Conservation (phyloP, 192 early-diverging fungal genomes). For the Obelidium mucronatum region DNA sequence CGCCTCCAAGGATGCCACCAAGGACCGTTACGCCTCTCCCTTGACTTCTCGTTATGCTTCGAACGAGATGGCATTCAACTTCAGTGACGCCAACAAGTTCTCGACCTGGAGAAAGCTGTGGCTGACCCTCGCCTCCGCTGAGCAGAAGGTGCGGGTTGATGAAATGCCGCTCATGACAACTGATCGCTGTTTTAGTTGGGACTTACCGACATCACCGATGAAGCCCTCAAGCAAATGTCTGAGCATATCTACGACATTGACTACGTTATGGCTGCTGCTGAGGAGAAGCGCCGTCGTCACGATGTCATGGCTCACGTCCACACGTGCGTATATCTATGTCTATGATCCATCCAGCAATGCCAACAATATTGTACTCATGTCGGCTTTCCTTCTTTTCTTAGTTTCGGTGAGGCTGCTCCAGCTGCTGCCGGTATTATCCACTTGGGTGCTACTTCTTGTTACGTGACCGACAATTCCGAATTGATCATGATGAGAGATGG, state of each 20-base stretch:
- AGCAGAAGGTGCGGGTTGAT: slow-evolving; percentile 48
- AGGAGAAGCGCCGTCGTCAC: slow-evolving; percentile 94
- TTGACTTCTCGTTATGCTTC: slow-evolving; percentile 97
- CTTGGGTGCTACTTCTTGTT: slow-evolving; percentile 97
- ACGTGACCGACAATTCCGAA: slow-evolving; percentile 99
- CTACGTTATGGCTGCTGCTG: slow-evolving; percentile 83
- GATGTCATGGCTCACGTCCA: slow-evolving; percentile 99
- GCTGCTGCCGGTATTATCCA: slow-evolving; percentile 95
- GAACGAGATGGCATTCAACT: slow-evolving; percentile 96
- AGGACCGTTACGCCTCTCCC: slow-evolving; percentile 93
- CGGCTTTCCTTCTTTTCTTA: slow-evolving; percentile 61
- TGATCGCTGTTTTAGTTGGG: slow-evolving; percentile 73
- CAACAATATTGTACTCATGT: slow-evolving; percentile 77
- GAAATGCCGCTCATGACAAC: neutral
- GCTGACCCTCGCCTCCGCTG: slow-evolving; percentile 91
- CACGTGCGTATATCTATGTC: slow-evolving; percentile 74
- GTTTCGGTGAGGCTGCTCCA: slow-evolving; percentile 77
- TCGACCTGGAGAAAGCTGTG: slow-evolving; percentile 95
- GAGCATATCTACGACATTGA: slow-evolving; percentile 89
- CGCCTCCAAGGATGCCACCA: slow-evolving; percentile 51
- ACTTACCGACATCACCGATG: slow-evolving; percentile 84
- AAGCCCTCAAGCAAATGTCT: slow-evolving; percentile 89
- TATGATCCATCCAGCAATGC: slow-evolving; percentile 75
- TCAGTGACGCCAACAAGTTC: slow-evolving; percentile 92
- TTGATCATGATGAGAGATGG: slow-evolving; percentile 96